These are phyloP conservation scores for Achaetomiella virescens DNA, from an alignment of 495 filamentous ascomycete species.

Conservation along the genomic window DNA sequence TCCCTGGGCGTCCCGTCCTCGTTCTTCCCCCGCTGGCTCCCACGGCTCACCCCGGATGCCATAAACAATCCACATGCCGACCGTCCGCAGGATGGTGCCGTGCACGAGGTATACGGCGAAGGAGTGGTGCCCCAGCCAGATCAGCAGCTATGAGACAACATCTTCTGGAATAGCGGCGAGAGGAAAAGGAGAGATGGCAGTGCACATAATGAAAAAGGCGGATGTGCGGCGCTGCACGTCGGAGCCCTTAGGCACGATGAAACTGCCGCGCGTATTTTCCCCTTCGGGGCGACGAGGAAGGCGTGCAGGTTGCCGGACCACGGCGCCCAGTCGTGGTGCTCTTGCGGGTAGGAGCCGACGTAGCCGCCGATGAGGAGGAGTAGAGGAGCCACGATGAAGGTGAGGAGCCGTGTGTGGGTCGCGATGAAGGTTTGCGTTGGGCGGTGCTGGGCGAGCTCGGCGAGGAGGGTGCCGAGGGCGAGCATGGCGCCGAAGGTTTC, in stretches of 20 bases:
- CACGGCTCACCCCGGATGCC: conserved; percentile 48
- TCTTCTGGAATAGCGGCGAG: conserved; percentile 47
- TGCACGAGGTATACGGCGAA: conserved; percentile 65
- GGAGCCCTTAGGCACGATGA: conserved; percentile 51
- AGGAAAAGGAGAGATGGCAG: conserved; percentile 51
- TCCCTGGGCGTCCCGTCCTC: conserved; percentile 25
- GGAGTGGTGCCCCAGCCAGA: conserved; percentile 61
- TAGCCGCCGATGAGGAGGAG: conserved; percentile 46
- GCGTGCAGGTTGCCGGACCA: conserved; percentile 51
- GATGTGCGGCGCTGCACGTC: conserved; percentile 46
- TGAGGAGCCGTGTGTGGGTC: conserved; percentile 40
- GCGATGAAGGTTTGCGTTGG: conserved; percentile 47
- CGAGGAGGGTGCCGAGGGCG: conserved; percentile 56
- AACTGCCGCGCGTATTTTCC: conserved; percentile 31
- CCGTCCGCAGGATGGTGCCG: conserved; percentile 55
- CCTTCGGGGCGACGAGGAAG: conserved; percentile 18
- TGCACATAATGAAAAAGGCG: conserved; percentile 50
- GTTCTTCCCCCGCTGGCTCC: conserved; percentile 31
- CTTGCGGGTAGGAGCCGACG: conserved; percentile 55
- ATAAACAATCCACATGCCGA: conserved; percentile 59
- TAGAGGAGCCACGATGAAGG: conserved; percentile 39
- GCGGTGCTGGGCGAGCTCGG: conserved; percentile 52
- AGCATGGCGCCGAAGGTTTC: conserved; percentile 55
- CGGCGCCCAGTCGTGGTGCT: conserved; percentile 48
- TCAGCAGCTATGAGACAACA: conserved; percentile 51